These are phyloP conservation scores for Cryptosporidium felis DNA, from an alignment of 169 alveolate species.

Conservation along the genomic window DNA sequence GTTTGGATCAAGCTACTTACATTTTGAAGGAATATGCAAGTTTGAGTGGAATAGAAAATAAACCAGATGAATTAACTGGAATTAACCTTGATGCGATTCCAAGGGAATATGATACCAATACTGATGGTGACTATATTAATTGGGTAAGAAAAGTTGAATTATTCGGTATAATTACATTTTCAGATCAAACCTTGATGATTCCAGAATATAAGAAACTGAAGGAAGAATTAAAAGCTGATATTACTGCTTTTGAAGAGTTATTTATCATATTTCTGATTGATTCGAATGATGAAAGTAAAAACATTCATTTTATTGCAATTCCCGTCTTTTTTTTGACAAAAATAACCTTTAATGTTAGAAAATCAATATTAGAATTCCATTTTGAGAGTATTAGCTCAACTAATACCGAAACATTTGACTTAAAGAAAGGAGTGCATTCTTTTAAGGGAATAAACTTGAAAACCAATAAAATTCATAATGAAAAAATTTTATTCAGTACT, in stretches of 20 bases:
- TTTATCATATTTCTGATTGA: not conserved
- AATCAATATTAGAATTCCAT: not conserved
- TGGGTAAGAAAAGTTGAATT: not conserved
- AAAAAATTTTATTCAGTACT: not conserved
- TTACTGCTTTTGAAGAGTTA: not conserved
- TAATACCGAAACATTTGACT: not conserved
- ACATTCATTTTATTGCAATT: constrained; percentile 1
- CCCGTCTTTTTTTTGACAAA: constrained; percentile 2
- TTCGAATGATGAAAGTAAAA: not conserved
- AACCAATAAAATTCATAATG: constrained; percentile 6
- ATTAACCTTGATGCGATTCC: constrained; percentile 3
- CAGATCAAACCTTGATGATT: not conserved
- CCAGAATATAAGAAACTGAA: not conserved
- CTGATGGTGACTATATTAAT: not conserved
- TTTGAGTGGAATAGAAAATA: not conserved
- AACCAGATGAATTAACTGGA: not conserved
- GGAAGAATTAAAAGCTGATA: not conserved
- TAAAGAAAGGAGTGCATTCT: not conserved
- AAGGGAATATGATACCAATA: not conserved
- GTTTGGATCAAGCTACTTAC: not conserved
- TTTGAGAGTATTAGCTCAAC: not conserved
- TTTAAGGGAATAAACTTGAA: not conserved
- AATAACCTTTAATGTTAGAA: not conserved
- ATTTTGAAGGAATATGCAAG: not conserved
- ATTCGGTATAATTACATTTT: not conserved